Evolutionary conservation across 2,329 filamentous ascomycete genomes (phyloP).

Genomic region (Amesomyces nigricolor): DNA sequence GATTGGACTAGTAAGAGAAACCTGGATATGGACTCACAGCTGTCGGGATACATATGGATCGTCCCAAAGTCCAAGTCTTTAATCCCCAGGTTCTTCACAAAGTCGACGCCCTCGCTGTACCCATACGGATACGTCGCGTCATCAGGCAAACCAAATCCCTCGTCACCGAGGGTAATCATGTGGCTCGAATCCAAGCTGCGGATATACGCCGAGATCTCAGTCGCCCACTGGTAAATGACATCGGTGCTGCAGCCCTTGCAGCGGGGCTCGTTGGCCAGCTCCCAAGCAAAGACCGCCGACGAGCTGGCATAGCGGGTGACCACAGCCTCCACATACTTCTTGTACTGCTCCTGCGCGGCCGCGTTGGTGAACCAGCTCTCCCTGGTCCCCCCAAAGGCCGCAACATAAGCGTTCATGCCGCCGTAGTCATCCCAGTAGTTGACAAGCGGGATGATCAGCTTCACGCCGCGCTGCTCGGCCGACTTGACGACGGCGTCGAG

Average conservation of each 20-base stretch:
- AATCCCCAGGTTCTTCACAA: conserved; percentile 34
- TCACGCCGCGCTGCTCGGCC: conserved; percentile 54
- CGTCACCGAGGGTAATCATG: conserved; percentile 59
- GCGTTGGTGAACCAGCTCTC: conserved; percentile 49
- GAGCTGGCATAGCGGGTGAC: conserved; percentile 43
- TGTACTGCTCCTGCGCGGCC: conserved; percentile 46
- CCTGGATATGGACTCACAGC: conserved; percentile 25
- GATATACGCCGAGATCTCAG: conserved; percentile 52
- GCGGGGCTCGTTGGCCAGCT: conserved; percentile 51
- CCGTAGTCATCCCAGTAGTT: conserved; percentile 68
- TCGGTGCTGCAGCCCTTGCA: conserved; percentile 54
- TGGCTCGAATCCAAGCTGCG: conserved; percentile 55
- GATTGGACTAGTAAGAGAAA: background rate
- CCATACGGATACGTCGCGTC: conserved; percentile 25
- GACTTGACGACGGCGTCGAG: conserved; percentile 59
- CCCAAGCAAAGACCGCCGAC: conserved; percentile 46
- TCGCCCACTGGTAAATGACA: conserved; percentile 55
- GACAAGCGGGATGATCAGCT: conserved; percentile 60
- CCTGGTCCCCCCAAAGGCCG: conserved; percentile 47
- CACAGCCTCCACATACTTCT: conserved; percentile 40
- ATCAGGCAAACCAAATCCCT: conserved; percentile 32
- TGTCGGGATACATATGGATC: conserved; percentile 36
- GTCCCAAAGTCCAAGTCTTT: conserved; percentile 43
- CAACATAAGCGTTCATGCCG: conserved; percentile 54
- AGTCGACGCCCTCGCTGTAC: conserved; percentile 26